Evolutionary conservation across 805 yeast species (phyloP).

Genomic region (Candida ficus): DNA sequence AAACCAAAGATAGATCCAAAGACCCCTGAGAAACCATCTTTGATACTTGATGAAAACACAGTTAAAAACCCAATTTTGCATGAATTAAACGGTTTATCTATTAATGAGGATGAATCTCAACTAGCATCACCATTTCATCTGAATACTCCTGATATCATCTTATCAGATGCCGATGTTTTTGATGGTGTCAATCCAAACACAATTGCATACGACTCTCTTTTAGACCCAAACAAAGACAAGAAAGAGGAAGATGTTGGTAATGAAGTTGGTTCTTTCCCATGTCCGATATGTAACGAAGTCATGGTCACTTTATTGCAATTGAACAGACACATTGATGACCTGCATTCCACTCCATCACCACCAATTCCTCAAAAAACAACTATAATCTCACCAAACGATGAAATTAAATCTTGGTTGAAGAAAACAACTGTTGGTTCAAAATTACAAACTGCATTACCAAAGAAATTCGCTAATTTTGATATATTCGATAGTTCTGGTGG

Average conservation of each 20-base stretch:
- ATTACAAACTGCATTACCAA: slow-evolving; percentile 30
- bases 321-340: slow-evolving; percentile 68
- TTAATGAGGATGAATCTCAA: not conserved
- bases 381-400: slow-evolving; percentile 24
- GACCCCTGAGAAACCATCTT: not conserved
- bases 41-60: not conserved
- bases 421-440: slow-evolving; percentile 35
- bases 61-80: not conserved
- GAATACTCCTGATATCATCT: slow-evolving; percentile 11
- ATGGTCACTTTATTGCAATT: slow-evolving; percentile 52
- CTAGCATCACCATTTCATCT: slow-evolving; percentile 2
- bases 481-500: slow-evolving; percentile 37
- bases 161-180: slow-evolving; percentile 8
- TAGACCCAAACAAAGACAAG: not conserved
- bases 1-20: not conserved
- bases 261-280: slow-evolving; percentile 22
- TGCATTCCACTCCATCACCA: slow-evolving; percentile 34
- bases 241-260: not conserved
- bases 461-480: slow-evolving; percentile 42
- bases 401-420: slow-evolving; percentile 39
- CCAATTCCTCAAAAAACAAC: not conserved
- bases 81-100: not conserved
- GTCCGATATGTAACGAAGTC: slow-evolving; percentile 67
- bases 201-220: too few species aligned
- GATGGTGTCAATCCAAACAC: slow-evolving; percentile 4